Base-by-base conservation (phyloP, 139 green algal genomes). In the Cymbomonas tetramitiformis region DNA sequence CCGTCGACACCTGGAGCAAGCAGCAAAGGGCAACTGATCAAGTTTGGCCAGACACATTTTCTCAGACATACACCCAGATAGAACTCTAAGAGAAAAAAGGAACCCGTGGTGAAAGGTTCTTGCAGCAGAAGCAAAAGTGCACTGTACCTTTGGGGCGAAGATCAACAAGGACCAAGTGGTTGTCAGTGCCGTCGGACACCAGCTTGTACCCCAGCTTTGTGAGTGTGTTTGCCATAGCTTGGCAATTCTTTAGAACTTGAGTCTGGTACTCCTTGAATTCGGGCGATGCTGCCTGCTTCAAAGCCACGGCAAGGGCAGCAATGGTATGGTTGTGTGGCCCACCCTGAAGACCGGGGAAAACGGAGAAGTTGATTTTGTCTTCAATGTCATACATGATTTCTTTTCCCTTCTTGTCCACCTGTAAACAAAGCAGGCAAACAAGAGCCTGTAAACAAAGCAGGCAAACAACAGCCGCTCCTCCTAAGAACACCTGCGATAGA, bases 321-420 rank as follows among this genome's bases (percentile, higher is more conserved):
- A 98, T 98, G 65, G 90, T 98, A 81, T 98, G 90, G 84, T 98
- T 98, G 83, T 98, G 90, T 15, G 90, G 90, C 6, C 90, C 90
- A 33, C 90, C 90, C 82, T 97, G 88, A 21, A 78, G 57, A n/a
- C 72, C 69, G n/a, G 72, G 61, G 36, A 73, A 77, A 5, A 73
- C 64, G 30, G 68, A 43, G 47, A 94, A 94, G 81, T 98, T 95
- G 77, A 98, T 98, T 64, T 86, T 89, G 70, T 87, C 73, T 74
- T 95, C 90, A 21, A 92, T 76, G 63, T 94, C 80, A 63, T 94
- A 94, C 69, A 82, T 68, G 30, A 86, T 57, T 34, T 75, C 63
- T 39, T 84, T 82, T 53, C 82, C 81, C 46, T 85, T 92, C 81
- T 95, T 95, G 75, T 90, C 78, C 18, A 58, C 62, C 18, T 55